phyloP scores from a whole-genome alignment of 192 early-diverging fungal species.

The Coemansia pectinata region DNA sequence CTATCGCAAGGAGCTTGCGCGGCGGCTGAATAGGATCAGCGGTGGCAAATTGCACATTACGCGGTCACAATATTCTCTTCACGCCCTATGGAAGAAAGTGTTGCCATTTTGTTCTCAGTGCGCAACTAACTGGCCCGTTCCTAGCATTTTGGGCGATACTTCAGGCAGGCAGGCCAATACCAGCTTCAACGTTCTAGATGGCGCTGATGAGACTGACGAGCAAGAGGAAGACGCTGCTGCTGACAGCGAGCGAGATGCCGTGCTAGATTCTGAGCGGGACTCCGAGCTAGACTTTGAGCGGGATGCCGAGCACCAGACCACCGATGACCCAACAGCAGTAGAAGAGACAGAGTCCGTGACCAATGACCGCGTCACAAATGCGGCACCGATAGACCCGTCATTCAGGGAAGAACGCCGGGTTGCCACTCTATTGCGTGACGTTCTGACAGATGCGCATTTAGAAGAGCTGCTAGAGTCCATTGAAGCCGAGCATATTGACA shows the following conservation, averaged over 20 bases:
- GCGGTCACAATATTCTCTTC: constrained; percentile 22
- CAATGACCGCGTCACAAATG: background rate
- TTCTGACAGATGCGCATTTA: constrained; percentile 20
- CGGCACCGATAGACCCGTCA: constrained; percentile 30
- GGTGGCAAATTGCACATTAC: constrained; percentile 34
- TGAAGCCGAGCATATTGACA: constrained; percentile 25
- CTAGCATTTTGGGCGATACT: background rate
- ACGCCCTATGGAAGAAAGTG: constrained; percentile 11
- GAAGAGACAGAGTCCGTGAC: background rate
- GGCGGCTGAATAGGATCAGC: constrained; percentile 42
- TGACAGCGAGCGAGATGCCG: background rate
- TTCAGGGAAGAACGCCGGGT: constrained; percentile 44
- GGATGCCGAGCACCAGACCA: background rate
- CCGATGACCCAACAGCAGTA: background rate
- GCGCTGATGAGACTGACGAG: background rate
- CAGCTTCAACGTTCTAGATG: background rate
- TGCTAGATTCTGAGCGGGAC: background rate
- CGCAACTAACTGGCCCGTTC: background rate
- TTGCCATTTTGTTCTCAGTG: constrained; percentile 20
- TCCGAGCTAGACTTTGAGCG: background rate
- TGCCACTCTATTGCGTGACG: constrained; percentile 30
- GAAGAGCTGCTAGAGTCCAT: constrained; percentile 28
- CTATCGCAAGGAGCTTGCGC: constrained; percentile 28
- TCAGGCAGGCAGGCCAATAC: background rate
- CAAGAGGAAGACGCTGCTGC: background rate